Evolutionary conservation across 2,329 filamentous ascomycete genomes (phyloP).

Genomic region (Monosporascus sp.): DNA sequence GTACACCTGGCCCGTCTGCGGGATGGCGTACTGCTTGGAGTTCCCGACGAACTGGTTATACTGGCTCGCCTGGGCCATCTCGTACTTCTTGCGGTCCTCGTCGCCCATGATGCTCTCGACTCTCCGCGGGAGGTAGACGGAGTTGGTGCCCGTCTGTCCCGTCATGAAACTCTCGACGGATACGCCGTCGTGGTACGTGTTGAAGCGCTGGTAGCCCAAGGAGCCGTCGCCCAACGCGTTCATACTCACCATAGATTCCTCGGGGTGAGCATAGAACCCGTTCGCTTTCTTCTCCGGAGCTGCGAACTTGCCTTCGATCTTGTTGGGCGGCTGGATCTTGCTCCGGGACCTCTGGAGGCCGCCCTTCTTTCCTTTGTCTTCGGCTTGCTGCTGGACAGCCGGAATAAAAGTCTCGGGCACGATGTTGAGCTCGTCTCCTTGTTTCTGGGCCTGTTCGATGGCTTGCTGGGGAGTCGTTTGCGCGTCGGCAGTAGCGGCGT

Average conservation of each 20-base stretch:
- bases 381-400: slow-evolving; percentile 41
- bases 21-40: slow-evolving; percentile 27
- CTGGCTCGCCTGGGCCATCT: slow-evolving; percentile 58
- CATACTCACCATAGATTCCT: slow-evolving; percentile 60
- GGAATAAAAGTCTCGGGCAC: slow-evolving; percentile 78
- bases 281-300: slow-evolving; percentile 61
- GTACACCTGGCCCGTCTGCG: slow-evolving; percentile 40
- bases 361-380: slow-evolving; percentile 22
- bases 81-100: slow-evolving; percentile 70
- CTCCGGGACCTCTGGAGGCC: slow-evolving; percentile 44
- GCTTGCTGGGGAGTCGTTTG: slow-evolving; percentile 74
- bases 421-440: slow-evolving; percentile 84
- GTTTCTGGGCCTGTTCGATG: slow-evolving; percentile 72
- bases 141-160: slow-evolving; percentile 49
- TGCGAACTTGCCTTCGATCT: slow-evolving; percentile 73
- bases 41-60: slow-evolving; percentile 29
- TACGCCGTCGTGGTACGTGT: background rate
- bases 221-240: slow-evolving; percentile 23
- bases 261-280: slow-evolving; percentile 64
- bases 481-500: slow-evolving; percentile 74
- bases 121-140: slow-evolving; percentile 59
- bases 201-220: slow-evolving; percentile 5
- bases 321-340: slow-evolving; percentile 66
- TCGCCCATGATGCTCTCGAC: slow-evolving; percentile 74
- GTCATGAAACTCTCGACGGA: slow-evolving; percentile 54